Conservation (phyloP, 176 grass and related monocot species). For the Bromus sterilis region DNA sequence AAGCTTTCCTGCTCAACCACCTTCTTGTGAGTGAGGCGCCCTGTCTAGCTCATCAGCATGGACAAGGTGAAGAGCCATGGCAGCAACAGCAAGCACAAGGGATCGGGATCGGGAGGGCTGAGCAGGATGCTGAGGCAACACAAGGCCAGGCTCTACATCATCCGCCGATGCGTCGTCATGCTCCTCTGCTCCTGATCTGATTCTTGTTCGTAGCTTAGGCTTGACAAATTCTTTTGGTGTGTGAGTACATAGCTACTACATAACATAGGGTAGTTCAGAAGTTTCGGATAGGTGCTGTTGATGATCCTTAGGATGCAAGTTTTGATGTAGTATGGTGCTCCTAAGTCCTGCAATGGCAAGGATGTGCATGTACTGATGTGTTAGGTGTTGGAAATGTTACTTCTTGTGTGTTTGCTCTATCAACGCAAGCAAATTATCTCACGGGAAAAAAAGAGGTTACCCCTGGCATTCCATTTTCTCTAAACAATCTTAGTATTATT, state of each 20-base stretch:
- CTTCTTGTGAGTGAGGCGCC: not conserved
- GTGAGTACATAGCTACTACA: not conserved
- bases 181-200: not conserved
- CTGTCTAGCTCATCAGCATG: not conserved
- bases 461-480: not conserved
- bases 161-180: conserved; percentile 29
- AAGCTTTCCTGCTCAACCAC: not conserved
- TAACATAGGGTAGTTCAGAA: conserved; percentile 15
- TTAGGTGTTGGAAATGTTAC: not conserved
- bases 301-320: not conserved
- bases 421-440: not conserved
- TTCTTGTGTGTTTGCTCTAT: not conserved
- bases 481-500: not conserved
- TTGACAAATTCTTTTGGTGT: conserved; percentile 30
- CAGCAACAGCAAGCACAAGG: not conserved
- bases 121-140: conserved; percentile 47
- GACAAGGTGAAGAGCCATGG: conserved; percentile 26
- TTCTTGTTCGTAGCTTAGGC: not conserved
- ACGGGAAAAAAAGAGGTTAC: not conserved
- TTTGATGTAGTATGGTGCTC: not conserved
- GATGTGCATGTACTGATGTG: conserved; percentile 12
- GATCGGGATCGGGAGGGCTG: conserved; percentile 3
- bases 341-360: conserved; percentile 42
- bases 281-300: conserved; percentile 14
- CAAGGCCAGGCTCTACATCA: conserved; percentile 48